Conservation (phyloP, 331 rosid species). For the Cydonia oblonga region DNA sequence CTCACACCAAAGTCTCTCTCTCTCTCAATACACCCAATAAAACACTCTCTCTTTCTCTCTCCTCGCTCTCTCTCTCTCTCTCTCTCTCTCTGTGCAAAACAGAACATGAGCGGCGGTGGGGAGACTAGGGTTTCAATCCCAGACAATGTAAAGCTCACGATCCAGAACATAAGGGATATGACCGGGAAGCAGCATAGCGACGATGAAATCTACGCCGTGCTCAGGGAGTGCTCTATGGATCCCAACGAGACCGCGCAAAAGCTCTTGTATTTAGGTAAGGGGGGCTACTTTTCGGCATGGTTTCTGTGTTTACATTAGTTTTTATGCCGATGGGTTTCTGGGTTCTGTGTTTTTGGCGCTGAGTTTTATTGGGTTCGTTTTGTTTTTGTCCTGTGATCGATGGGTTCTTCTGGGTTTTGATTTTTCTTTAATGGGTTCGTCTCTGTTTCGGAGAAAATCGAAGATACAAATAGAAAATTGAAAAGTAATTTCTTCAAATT, state of each 20-base stretch:
- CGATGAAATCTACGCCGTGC: constrained; percentile 77
- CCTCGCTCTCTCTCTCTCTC: not conserved
- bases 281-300: not conserved
- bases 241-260: constrained; percentile 79
- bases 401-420: too few species aligned
- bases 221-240: constrained; percentile 74
- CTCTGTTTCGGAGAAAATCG: not conserved
- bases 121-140: constrained; percentile 74
- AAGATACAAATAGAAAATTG: not conserved
- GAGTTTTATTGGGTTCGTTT: not conserved
- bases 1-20: not conserved
- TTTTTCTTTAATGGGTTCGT: not conserved
- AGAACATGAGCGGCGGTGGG: constrained; percentile 30
- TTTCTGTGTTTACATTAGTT: not conserved
- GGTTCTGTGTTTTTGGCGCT: not conserved
- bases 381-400: constrained; percentile 12
- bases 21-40: not conserved
- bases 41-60: not conserved
- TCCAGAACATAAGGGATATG: constrained; percentile 66
- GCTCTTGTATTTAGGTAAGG: constrained; percentile 62
- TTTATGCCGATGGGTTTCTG: constrained; percentile 1
- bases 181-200: constrained; percentile 79
- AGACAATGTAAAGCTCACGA: constrained; percentile 35
- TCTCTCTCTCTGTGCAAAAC: not conserved
- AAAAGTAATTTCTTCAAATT: not conserved